A percentile compares a stretch with the other conserved stretches of the same genome.
These are phyloP conservation scores for Mucor plumbeus DNA, from an alignment of 371 early-diverging fungal genomes.

Conservation along the genomic window DNA sequence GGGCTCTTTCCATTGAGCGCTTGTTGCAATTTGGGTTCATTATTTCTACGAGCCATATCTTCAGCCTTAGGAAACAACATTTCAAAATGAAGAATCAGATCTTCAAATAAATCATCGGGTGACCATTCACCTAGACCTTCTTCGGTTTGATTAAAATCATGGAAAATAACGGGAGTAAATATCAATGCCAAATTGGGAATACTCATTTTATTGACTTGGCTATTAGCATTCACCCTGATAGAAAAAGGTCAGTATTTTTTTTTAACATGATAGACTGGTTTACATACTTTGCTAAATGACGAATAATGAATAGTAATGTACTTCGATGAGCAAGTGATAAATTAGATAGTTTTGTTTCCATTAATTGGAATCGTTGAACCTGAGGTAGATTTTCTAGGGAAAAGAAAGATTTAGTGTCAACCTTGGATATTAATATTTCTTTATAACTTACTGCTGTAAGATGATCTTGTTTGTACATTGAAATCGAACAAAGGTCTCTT, in stretches of 20 bases:
- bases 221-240: conserved; percentile 41
- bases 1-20: conserved; percentile 26
- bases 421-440: neutral
- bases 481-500: conserved; percentile 67
- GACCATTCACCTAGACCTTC: conserved; percentile 31
- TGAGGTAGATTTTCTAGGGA: conserved; percentile 23
- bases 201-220: conserved; percentile 61
- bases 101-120: conserved; percentile 39
- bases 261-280: conserved; percentile 13
- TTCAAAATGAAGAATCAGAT: conserved; percentile 28
- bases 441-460: conserved; percentile 55
- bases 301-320: conserved; percentile 52
- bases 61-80: conserved; percentile 29
- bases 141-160: conserved; percentile 58
- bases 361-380: conserved; percentile 32
- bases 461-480: conserved; percentile 52
- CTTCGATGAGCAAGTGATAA: conserved; percentile 57
- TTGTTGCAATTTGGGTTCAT: conserved; percentile 21
- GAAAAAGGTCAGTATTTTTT: neutral
- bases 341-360: conserved; percentile 41
- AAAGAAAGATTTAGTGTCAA: neutral
- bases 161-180: conserved; percentile 67
- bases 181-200: conserved; percentile 61
- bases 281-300: conserved; percentile 59
- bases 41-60: conserved; percentile 18